A percentile compares a stretch with the other conserved stretches of the same genome.
Evolutionary conservation across 331 rosid genomes (phyloP).

Genomic region (Rhamnella rubrinervis): DNA sequence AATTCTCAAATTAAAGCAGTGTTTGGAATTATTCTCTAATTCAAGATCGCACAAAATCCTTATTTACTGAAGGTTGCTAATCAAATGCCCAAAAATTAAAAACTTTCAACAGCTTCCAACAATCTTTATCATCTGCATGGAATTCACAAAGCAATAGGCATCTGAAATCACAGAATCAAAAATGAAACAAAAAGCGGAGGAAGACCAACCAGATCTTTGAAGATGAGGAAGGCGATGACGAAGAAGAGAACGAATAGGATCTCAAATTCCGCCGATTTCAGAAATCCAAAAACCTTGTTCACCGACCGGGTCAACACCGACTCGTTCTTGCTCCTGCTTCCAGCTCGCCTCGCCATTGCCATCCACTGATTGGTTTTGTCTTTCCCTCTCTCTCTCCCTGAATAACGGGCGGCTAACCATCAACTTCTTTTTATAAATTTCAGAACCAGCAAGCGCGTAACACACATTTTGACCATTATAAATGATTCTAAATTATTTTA

Average conservation of each 20-base stretch:
- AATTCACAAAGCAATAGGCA: not conserved
- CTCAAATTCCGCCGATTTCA: constrained; percentile 69
- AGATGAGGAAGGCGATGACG: constrained; percentile 53
- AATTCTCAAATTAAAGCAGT: too few species aligned
- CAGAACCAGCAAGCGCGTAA: too few species aligned
- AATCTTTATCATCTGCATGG: not conserved
- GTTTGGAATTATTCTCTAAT: too few species aligned
- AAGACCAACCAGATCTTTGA: constrained; percentile 63
- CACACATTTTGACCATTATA: too few species aligned
- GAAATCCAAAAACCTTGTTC: constrained; percentile 43
- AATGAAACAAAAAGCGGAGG: not conserved
- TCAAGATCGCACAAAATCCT: too few species aligned
- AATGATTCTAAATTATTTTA: too few species aligned
- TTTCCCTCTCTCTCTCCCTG: not conserved
- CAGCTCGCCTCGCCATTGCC: constrained; percentile 49
- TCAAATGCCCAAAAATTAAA: too few species aligned
- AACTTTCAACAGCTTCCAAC: not conserved
- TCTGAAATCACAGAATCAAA: not conserved
- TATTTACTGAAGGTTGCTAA: too few species aligned
- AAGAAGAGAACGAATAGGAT: constrained; percentile 71
- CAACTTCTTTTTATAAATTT: too few species aligned
- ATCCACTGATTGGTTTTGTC: not conserved
- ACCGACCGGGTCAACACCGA: constrained; percentile 48
- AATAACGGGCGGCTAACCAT: not conserved
- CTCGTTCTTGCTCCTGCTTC: constrained; percentile 33